Percentiles rank a stretch among this genome's conserved stretches.
phyloP scores from a whole-genome alignment of 106 monocot species.

The Iris macrosiphon region DNA sequence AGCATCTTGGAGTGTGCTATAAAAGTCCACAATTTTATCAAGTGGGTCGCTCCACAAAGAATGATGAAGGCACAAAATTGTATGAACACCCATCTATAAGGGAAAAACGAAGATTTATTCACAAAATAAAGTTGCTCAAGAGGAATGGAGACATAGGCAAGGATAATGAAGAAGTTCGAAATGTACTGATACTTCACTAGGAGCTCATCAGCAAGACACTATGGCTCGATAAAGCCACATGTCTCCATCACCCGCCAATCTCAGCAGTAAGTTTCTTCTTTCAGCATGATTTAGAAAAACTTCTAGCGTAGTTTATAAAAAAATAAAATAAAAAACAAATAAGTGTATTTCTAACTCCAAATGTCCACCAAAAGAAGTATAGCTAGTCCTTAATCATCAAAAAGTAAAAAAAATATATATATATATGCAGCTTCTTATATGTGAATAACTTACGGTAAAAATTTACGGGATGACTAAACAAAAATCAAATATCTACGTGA shows the following conservation, averaged over 20 bases:
- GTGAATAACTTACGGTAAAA: no score
- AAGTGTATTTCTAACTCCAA: no score
- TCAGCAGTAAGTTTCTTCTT: background rate
- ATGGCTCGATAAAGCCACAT: slow-evolving; percentile 81
- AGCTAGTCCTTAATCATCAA: no score
- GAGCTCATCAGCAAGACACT: slow-evolving; percentile 66
- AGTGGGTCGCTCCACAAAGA: slow-evolving; percentile 91
- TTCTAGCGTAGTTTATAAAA: no score
- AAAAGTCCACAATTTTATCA: slow-evolving; percentile 90
- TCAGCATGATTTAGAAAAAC: slow-evolving; percentile 16
- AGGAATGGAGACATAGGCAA: slow-evolving; percentile 95
- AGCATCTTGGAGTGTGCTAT: slow-evolving; percentile 53
- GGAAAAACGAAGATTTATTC: slow-evolving; percentile 85
- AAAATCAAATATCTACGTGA: no score
- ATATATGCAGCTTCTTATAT: no score
- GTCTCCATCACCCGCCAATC: slow-evolving; percentile 50
- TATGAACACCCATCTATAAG: slow-evolving; percentile 88
- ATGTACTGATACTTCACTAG: slow-evolving; percentile 90
- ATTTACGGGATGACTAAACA: no score
- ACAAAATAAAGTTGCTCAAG: slow-evolving; percentile 93
- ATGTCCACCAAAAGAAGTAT: no score
- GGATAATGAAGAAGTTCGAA: slow-evolving; percentile 88
- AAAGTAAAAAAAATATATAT: no score
- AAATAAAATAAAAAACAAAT: background rate
- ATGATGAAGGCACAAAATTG: slow-evolving; percentile 94